These are phyloP conservation scores for Termitomyces sp. DNA, from an alignment of 768 basidiomycete species.

Conservation along the genomic window DNA sequence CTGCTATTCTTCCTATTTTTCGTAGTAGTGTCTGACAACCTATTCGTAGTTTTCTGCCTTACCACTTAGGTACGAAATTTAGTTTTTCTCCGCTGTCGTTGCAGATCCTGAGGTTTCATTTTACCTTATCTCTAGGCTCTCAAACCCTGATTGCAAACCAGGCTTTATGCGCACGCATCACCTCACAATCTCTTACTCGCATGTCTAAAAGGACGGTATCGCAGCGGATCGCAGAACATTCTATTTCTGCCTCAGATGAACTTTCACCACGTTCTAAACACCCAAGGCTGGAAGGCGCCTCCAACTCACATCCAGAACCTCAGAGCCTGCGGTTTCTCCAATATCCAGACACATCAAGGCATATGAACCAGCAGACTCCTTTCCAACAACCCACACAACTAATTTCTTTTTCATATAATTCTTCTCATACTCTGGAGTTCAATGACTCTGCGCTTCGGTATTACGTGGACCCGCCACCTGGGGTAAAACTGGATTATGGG, in stretches of 20 bases:
- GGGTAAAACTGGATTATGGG: conserved; percentile 62
- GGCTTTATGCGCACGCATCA: not conserved
- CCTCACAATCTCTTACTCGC: not conserved
- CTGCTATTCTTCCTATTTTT: too few species aligned
- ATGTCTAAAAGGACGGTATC: conserved; percentile 16
- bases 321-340: conserved; percentile 2
- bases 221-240: conserved; percentile 1
- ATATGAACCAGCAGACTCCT: conserved; percentile 23
- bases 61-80: too few species aligned
- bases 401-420: conserved; percentile 67
- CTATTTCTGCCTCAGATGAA: not conserved
- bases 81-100: too few species aligned
- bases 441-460: conserved; percentile 66
- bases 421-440: conserved; percentile 52
- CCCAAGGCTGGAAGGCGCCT: not conserved
- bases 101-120: too few species aligned
- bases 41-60: too few species aligned
- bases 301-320: not conserved
- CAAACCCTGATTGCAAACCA: too few species aligned
- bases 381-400: conserved; percentile 71
- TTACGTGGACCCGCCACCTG: conserved; percentile 59
- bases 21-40: too few species aligned
- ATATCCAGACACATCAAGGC: conserved; percentile 16
- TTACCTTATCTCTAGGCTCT: too few species aligned
- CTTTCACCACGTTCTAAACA: not conserved